Evolutionary conservation across 257 asterid genomes (phyloP).

Genomic region (Datura wrightii): DNA sequence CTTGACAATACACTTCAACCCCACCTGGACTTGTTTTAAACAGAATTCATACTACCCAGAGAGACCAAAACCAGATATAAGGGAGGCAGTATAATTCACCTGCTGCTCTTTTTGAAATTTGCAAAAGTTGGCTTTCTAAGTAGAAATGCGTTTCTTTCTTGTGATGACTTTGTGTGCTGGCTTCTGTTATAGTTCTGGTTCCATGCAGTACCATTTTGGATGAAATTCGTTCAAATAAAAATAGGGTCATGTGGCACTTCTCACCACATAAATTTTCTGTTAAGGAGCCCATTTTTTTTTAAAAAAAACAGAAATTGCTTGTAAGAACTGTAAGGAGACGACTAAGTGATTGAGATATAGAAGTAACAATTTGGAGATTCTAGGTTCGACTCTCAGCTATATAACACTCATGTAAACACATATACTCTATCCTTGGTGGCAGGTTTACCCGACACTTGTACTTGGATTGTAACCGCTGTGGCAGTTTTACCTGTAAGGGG

Average conservation of each 20-base stretch:
- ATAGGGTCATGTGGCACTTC: slow-evolving; percentile 11
- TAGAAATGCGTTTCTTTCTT: slow-evolving; percentile 8
- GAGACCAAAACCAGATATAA: not conserved
- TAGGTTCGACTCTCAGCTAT: not conserved
- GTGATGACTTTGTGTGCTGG: not conserved
- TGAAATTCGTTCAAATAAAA: slow-evolving; percentile 23
- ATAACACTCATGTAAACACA: not conserved
- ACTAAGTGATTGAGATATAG: not conserved
- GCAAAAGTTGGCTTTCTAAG: not conserved
- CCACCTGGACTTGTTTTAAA: not conserved
- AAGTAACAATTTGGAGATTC: not conserved
- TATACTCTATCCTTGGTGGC: slow-evolving; percentile 11
- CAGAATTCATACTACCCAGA: not conserved
- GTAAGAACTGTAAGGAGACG: not conserved
- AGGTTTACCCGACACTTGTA: not conserved
- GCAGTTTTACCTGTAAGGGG: not conserved
- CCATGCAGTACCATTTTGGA: not conserved
- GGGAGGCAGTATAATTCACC: not conserved
- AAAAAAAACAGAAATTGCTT: not conserved
- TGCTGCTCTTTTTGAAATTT: slow-evolving; percentile 21
- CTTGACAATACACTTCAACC: not conserved
- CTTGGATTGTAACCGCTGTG: not conserved
- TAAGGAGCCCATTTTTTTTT: not conserved
- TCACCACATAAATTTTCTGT: not conserved
- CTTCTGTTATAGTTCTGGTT: slow-evolving; percentile 23